These are phyloP conservation scores for Yamadazyma spencermartinsiae DNA, from an alignment of 1,139 yeast genomes.

Conservation along the genomic window DNA sequence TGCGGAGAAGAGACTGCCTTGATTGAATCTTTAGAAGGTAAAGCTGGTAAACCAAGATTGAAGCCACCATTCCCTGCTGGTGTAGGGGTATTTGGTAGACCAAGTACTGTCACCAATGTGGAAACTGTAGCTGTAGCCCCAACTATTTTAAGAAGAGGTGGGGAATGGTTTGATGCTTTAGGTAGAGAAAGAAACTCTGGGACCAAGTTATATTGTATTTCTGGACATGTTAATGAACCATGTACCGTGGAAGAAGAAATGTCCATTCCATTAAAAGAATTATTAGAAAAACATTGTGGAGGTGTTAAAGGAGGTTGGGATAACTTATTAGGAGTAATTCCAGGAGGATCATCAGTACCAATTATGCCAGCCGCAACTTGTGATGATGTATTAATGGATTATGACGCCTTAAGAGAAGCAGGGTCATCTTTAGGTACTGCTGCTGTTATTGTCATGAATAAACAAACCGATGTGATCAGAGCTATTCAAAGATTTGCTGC, in stretches of 20 bases:
- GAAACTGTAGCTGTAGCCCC: conserved; percentile 90
- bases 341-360: conserved; percentile 89
- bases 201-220: conserved; percentile 78
- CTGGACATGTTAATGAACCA: conserved; percentile 89
- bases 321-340: conserved; percentile 78
- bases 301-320: conserved; percentile 93
- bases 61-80: conserved; percentile 96
- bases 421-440: conserved; percentile 91
- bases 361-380: conserved; percentile 68
- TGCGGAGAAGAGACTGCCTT: conserved; percentile 92
- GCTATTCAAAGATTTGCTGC: conserved; percentile 83
- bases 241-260: conserved; percentile 92
- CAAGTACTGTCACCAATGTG: conserved; percentile 85
- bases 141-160: conserved; percentile 84
- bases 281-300: conserved; percentile 85
- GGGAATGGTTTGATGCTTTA: conserved; percentile 78
- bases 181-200: conserved; percentile 86
- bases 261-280: conserved; percentile 81
- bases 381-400: conserved; percentile 76
- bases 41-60: conserved; percentile 88
- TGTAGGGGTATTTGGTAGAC: conserved; percentile 87
- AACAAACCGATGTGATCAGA: conserved; percentile 77
- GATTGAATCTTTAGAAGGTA: conserved; percentile 85
- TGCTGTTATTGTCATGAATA: conserved; percentile 87
- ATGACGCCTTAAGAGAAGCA: conserved; percentile 77